Conservation (phyloP, 257 asterid species). For the Solanum tarijense region DNA sequence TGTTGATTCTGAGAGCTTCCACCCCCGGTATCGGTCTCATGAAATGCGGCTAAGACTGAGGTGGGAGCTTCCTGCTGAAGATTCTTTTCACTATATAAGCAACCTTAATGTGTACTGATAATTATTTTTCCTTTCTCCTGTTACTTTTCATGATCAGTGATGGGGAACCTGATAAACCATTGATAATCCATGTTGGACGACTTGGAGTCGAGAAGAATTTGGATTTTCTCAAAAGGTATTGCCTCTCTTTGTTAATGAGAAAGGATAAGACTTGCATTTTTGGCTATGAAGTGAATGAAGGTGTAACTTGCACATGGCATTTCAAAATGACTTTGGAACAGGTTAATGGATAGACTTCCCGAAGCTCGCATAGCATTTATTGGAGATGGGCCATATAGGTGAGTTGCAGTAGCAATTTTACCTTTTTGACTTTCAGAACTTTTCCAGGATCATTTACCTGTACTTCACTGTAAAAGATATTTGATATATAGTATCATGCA, state of each 20-base stretch:
- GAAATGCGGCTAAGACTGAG: slow-evolving; percentile 78
- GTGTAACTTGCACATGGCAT: slow-evolving; percentile 3
- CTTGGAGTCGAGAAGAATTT: slow-evolving; percentile 90
- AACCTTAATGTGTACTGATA: neutral
- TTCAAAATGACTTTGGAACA: slow-evolving; percentile 29
- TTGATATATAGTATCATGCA: neutral
- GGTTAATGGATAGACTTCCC: slow-evolving; percentile 85
- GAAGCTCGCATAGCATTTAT: slow-evolving; percentile 83
- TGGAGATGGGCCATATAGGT: slow-evolving; percentile 97
- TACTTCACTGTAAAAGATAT: neutral
- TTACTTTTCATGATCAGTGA: slow-evolving; percentile 29
- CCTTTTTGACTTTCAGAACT: neutral
- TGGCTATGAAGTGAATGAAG: neutral
- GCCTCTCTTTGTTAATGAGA: slow-evolving; percentile 1
- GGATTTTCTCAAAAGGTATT: slow-evolving; percentile 79
- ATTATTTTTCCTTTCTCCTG: neutral
- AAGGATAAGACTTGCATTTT: neutral
- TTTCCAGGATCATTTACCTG: neutral
- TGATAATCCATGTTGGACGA: slow-evolving; percentile 89
- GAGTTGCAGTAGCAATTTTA: slow-evolving; percentile 9
- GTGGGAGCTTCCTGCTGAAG: slow-evolving; percentile 13
- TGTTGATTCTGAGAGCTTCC: slow-evolving; percentile 89
- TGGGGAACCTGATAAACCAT: slow-evolving; percentile 82
- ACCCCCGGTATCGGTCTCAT: slow-evolving; percentile 52
- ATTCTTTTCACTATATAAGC: neutral